Evolutionary conservation across 75 land plant species (phyloP).

Genomic region (Cryptomeria japonica): DNA sequence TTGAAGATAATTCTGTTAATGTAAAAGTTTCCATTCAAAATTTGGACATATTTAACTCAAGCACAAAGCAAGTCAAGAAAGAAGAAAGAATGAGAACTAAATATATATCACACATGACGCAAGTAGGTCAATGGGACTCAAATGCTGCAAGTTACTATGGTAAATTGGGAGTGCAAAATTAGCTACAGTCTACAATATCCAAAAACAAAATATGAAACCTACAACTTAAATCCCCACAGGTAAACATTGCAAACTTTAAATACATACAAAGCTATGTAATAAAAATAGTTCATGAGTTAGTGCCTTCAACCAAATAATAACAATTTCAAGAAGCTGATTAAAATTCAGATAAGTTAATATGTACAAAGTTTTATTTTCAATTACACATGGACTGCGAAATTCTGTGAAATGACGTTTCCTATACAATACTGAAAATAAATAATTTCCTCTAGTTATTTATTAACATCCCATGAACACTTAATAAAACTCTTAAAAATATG

Average conservation of each 20-base stretch:
- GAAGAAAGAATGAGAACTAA: neutral
- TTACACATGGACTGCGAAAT: neutral
- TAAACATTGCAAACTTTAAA: neutral
- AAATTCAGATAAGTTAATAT: too few relatives aligned
- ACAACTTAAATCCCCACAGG: neutral
- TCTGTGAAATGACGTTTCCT: neutral
- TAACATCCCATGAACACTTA: too few relatives aligned
- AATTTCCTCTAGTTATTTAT: too few relatives aligned
- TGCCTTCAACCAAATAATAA: neutral
- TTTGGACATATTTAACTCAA: neutral
- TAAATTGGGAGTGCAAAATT: neutral
- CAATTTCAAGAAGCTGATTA: neutral
- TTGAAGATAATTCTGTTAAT: neutral
- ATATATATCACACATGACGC: neutral
- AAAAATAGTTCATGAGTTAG: neutral
- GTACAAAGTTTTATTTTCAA: neutral
- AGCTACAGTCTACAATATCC: neutral
- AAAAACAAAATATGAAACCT: neutral
- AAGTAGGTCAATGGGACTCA: neutral
- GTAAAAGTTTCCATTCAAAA: constrained; percentile 6
- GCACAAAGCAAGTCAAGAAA: neutral
- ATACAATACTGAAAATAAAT: neutral
- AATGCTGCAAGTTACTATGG: neutral
- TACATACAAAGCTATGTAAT: neutral
- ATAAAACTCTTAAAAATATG: too few relatives aligned